phyloP scores from a whole-genome alignment of 2,329 filamentous ascomycete species.

The Dactylella cylindrospora region DNA sequence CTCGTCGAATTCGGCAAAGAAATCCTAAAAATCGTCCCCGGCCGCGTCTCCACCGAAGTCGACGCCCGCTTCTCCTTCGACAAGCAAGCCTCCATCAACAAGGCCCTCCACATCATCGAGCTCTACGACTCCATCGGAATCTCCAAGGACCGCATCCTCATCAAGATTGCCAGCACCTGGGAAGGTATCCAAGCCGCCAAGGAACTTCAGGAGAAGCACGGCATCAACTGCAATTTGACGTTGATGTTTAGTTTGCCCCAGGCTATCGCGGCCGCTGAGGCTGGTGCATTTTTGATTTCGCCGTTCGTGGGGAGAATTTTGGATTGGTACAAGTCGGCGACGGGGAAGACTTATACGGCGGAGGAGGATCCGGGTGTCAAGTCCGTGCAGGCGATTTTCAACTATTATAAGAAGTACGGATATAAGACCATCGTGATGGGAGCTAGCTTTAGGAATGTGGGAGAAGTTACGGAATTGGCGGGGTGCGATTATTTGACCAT shows the following conservation, averaged over 20 bases:
- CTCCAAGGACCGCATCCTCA: slow-evolving; percentile 88
- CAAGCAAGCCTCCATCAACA: slow-evolving; percentile 85
- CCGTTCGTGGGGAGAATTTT: slow-evolving; percentile 99
- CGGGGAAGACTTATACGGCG: slow-evolving; percentile 88
- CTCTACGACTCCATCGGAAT: slow-evolving; percentile 93
- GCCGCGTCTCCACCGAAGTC: slow-evolving; percentile 98
- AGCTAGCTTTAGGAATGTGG: slow-evolving; percentile 92
- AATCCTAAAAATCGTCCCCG: slow-evolving; percentile 94
- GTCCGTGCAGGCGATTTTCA: slow-evolving; percentile 91
- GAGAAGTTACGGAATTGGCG: slow-evolving; percentile 97
- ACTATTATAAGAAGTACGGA: slow-evolving; percentile 99
- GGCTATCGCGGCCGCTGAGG: slow-evolving; percentile 94
- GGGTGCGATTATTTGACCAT: slow-evolving; percentile 99
- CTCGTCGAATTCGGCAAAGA: slow-evolving; percentile 97
- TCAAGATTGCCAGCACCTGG: slow-evolving; percentile 99
- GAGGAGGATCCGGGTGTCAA: slow-evolving; percentile 94
- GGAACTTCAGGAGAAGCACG: slow-evolving; percentile 92
- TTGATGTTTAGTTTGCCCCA: slow-evolving; percentile 97
- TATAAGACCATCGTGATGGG: slow-evolving; percentile 99
- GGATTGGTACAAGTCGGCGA: slow-evolving; percentile 97
- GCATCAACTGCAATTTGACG: slow-evolving; percentile 97
- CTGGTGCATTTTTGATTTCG: slow-evolving; percentile 94
- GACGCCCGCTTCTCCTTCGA: slow-evolving; percentile 95
- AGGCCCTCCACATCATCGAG: slow-evolving; percentile 97
- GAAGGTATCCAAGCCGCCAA: slow-evolving; percentile 99